Evolutionary conservation across 2,329 filamentous ascomycete genomes (phyloP), one percentile per base, ranked within the genome.

Genomic region (Calonectria pteridis): DNA sequence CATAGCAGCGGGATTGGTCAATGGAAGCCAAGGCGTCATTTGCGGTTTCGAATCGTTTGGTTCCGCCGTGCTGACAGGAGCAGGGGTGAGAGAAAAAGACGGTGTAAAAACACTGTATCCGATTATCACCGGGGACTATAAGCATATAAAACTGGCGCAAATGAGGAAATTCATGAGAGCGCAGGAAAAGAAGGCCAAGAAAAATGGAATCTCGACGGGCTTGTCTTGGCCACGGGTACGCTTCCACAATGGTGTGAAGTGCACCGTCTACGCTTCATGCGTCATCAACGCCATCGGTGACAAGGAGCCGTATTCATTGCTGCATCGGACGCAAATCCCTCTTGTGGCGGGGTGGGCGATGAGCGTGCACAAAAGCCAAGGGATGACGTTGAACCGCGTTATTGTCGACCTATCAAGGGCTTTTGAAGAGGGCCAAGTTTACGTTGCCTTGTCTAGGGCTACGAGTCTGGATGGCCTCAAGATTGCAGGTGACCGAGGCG

Each of bases 311-410:
- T 88, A 88, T 75, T 88, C 85, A 40, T 76, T 88, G 1, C 79
- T 93, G 0, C 84, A 85, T 1, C 85, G 92, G n/a, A 91, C 91
- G 0, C 91, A 93, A 78, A 86, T 93, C 7, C 92, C 92, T 0
- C 84, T 93, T 0, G 83, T 87, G 2, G 85, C 91, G 0, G 92
- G 88, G 0, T 93, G 91, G 89, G 92, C 91, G 0, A 87, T 93
- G 78, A 93, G 88, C 0, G 88, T 92, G 2, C 92, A 93, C 80
- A 93, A 92, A 80, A 87, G 87, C 4, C 90, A 93, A 82, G 90
- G 91, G 2, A 89, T 92, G 85, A 92, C 91, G 1, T 83, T 93
- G 6, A 88, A 92, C 26, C 86, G 87, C 5, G 91, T 91, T 2
- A 85, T 88, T 2, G 90, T 93, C 1, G 83, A 93, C 78, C 79